Evolutionary conservation across 805 yeast species (phyloP), one percentile per base, ranked within the genome.

Genomic region (Saccharomycopsis synnaedendra): DNA sequence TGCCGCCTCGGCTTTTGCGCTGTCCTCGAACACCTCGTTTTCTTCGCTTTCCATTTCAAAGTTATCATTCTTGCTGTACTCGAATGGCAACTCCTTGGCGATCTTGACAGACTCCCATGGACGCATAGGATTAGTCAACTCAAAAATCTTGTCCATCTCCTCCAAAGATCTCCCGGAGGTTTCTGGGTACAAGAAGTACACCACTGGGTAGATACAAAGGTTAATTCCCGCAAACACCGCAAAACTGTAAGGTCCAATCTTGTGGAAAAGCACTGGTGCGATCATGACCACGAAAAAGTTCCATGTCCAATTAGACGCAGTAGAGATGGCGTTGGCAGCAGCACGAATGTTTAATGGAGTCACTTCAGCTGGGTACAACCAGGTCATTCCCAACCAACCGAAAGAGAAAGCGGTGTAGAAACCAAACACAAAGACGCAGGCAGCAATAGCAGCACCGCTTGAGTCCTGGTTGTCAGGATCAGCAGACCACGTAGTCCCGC

Each of bases 131-230:
- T 19, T 19, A 2, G 19, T 19, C 19, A 19, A 19, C 19, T 19
- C 41, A 38, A 46, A 46, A 47, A 82, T 78, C 58, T 78, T 77
- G 60, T 82, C 88, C 61, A 82, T 75, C 58, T 80, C 85, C 62
- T 82, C 89, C 62, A 82, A 70, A 32, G 82, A 71, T 60, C 86
- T 73, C 43, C 86, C 85, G 34, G 82, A 78, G 41, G 88, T 81
- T 66, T 82, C 89, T 34, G 89, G 89, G 62, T 80, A 82, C 62
- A 72, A 75, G 65, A 80, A 72, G 19, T 19, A 19, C 53, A 76
- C 76, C 50, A 80, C 64, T 32, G 85, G 84, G 45, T 77, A 63
- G 67, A 77, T 80, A 42, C 68, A 53, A 58, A 74, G 71, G 67
- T 82, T 82, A 45, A 82, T 69, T 33, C 66, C 60, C 5, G 85